phyloP scores from a whole-genome alignment of 495 filamentous ascomycete species.

The Aspergillus panamensis region DNA sequence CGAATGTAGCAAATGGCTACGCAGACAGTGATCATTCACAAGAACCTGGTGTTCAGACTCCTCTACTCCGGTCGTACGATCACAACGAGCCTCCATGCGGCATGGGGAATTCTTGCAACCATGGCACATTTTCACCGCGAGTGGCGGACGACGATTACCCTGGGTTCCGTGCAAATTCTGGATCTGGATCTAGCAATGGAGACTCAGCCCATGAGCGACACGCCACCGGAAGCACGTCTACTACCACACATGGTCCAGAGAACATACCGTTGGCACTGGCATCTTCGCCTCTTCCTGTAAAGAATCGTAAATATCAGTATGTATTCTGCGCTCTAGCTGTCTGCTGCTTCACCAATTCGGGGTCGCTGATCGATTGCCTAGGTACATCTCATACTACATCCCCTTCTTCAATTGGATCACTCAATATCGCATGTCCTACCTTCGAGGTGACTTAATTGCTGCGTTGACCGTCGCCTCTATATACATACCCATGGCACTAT shows the following conservation, averaged over 20 bases:
- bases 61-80: slow-evolving; percentile 40
- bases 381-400: slow-evolving; percentile 92
- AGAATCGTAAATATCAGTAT: slow-evolving; percentile 37
- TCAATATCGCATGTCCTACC: slow-evolving; percentile 75
- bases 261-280: slow-evolving; percentile 34
- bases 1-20: slow-evolving; percentile 12
- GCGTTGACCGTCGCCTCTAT: slow-evolving; percentile 90
- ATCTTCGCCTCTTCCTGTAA: slow-evolving; percentile 29
- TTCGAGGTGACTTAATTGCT: slow-evolving; percentile 83
- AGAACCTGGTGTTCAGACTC: slow-evolving; percentile 32
- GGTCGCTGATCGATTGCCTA: slow-evolving; percentile 26
- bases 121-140: slow-evolving; percentile 79
- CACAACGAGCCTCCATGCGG: slow-evolving; percentile 36
- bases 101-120: slow-evolving; percentile 53
- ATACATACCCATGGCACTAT: slow-evolving; percentile 97
- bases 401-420: slow-evolving; percentile 84
- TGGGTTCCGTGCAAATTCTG: slow-evolving; percentile 31
- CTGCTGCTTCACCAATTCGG: not conserved
- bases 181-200: slow-evolving; percentile 13
- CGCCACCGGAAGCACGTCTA: slow-evolving; percentile 13
- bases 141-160: slow-evolving; percentile 47
- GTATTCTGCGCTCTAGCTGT: slow-evolving; percentile 17
- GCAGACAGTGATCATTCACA: slow-evolving; percentile 1
- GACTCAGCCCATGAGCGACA: slow-evolving; percentile 15
- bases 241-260: slow-evolving; percentile 28